Conservation (phyloP, 2,329 filamentous ascomycete genomes). For the Botrytis sinoallii region DNA sequence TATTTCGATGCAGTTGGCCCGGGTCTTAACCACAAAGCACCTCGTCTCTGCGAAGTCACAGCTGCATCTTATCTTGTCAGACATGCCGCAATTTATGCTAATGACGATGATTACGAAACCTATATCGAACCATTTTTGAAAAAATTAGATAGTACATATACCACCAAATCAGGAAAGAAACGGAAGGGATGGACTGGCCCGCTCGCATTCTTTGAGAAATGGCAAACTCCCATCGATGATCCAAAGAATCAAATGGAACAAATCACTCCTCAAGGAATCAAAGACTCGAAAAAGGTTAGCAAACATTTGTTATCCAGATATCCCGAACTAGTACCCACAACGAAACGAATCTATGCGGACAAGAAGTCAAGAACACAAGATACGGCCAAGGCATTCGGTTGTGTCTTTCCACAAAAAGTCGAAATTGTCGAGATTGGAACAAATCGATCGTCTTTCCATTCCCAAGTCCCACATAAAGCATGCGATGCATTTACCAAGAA, state of each 20-base stretch:
- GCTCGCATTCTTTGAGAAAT: constrained; percentile 32
- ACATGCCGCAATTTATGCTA: constrained; percentile 51
- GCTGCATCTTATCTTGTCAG: constrained; percentile 48
- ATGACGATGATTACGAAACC: constrained; percentile 50
- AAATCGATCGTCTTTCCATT: constrained; percentile 49
- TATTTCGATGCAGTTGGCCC: constrained; percentile 50
- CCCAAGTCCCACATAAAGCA: constrained; percentile 46
- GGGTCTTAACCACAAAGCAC: constrained; percentile 37
- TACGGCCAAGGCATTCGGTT: constrained; percentile 32
- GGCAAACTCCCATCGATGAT: constrained; percentile 35
- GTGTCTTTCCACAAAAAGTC: constrained; percentile 33
- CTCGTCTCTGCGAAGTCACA: constrained; percentile 44
- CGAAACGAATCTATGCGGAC: constrained; percentile 35
- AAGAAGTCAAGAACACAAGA: constrained; percentile 36
- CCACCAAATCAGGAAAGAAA: constrained; percentile 20
- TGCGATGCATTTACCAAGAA: constrained; percentile 53
- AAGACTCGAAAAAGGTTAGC: constrained; percentile 34
- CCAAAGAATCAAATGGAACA: constrained; percentile 35
- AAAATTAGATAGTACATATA: constrained; percentile 52
- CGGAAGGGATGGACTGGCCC: constrained; percentile 33
- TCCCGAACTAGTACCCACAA: constrained; percentile 33
- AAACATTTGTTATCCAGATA: constrained; percentile 34
- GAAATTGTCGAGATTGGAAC: constrained; percentile 41
- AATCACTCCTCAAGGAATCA: constrained; percentile 34
- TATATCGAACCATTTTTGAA: constrained; percentile 50